phyloP scores from a whole-genome alignment of 73 alveolate genomes.

The Uronychia setigera region DNA sequence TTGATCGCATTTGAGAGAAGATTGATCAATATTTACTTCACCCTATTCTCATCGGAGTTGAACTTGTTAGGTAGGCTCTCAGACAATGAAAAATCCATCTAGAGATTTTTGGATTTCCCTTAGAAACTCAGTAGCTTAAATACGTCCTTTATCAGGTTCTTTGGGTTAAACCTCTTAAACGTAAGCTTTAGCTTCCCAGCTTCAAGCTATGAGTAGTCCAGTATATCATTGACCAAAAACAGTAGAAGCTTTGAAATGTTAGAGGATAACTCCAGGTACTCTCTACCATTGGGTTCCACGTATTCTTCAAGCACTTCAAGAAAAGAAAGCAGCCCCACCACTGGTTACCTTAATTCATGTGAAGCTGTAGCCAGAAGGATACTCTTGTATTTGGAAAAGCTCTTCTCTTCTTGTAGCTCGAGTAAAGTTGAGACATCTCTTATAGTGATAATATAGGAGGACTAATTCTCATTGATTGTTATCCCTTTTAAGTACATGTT shows the following conservation, averaged over 20 bases:
- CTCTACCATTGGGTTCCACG: background rate
- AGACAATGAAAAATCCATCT: background rate
- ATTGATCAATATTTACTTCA: conserved; percentile 22
- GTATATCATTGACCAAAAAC: conserved; percentile 32
- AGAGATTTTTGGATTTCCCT: conserved; percentile 7
- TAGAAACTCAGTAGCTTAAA: background rate
- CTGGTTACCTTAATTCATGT: conserved; percentile 44
- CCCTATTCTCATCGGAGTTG: conserved; percentile 12
- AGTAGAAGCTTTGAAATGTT: conserved; percentile 22
- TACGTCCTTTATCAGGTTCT: conserved; percentile 17
- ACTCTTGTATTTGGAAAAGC: no score
- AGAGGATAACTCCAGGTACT: background rate
- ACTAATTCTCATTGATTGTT: no score
- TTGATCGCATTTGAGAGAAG: conserved; percentile 42
- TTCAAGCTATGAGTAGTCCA: conserved; percentile 26
- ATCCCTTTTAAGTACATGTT: no score
- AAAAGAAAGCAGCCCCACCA: conserved; percentile 24
- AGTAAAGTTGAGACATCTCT: no score
- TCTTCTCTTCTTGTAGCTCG: no score
- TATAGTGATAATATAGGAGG: no score
- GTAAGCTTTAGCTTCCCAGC: background rate
- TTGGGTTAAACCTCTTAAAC: background rate
- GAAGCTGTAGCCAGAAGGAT: no score
- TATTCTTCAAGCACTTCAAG: conserved; percentile 3
- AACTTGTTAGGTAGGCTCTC: background rate